Evolutionary conservation across 805 yeast genomes (phyloP), one percentile per base, ranked within the genome.

Genomic region (Phaffomyces opuntiae): DNA sequence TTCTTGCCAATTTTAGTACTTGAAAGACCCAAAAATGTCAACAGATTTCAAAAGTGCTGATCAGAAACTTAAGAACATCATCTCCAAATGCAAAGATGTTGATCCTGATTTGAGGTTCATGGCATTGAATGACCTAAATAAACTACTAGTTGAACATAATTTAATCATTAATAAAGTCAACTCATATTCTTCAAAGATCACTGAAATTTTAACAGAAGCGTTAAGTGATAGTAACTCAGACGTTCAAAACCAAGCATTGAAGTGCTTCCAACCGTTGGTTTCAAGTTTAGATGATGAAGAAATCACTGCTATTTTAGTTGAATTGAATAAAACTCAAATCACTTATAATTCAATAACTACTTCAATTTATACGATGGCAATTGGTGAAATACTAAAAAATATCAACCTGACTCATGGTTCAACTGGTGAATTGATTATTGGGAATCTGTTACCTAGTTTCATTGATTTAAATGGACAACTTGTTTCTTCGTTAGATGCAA

Each of bases 21-120:
- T 17, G 6, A 33, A n/a, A 7, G n/a, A 7, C 35, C 3, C 19
- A 33, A 35, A 40, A 47, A 47, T 50, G 53, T 51, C 54, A 2
- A 53, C 63, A 4, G 62, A 57, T 44, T 58, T 60, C 54, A 56
- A 51, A 52, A 53, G 55, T 45, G 69, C 55, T 33, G 63, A 53
- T 40, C 48, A 52, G 49, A 54, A 54, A 47, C 40, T 59, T 39
- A 45, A 48, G 21, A 57, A 56, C n/a, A 52, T 57, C 40, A 41
- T 66, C 46, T 74, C 72, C 36, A 70, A 72, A 52, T 76, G 81
- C 13, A 68, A 68, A 37, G 86, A 81, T 52, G 81, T 81, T 3
- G 96, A 87, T 55, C 84, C 93, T 4, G 96, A 87, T 59, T 67
- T 84, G 53, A 69, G 96, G 60, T 87, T 80, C 65, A 87, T 87